Evolutionary conservation across 345 rosid genomes (phyloP), one percentile per base, ranked within the genome.

Genomic region (Lumnitzera racemosa): DNA sequence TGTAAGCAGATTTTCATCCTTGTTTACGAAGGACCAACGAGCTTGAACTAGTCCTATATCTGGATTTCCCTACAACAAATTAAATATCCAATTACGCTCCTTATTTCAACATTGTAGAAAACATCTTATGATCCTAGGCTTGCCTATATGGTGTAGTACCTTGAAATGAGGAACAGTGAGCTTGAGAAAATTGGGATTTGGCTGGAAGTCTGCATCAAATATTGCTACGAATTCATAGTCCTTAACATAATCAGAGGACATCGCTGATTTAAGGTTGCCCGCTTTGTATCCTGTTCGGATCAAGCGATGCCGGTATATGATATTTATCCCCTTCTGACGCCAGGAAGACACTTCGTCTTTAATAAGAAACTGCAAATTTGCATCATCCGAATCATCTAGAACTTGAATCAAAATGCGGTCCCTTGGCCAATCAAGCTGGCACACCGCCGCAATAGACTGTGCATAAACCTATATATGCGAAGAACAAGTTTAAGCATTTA

Each of bases 271-370:
- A 17, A 91, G 78, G 70, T 91, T 91, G 16, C 98, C 98, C 11
- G 98, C 96, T 75, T 91, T 91, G 71, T 91, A 91, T 24, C 98
- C 98, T 14, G 91, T 86, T 67, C 98, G 74, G 61, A 88, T 86
- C 69, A 91, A 69, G 15, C 98, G 61, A 61, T 91, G 96, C 61
- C 98, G 74, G 75, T 91, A 91, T 55, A 91, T 74, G 57, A 91
- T 86, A 72, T 91, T 86, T 0, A 76, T 78, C 5, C 98, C 98
- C 74, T 80, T 86, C 55, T 86, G 80, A 0, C 75, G 80, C 96
- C 98, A 91, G 0, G 46, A 61, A 0, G 82, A 63, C 55, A 86
- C 96, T 78, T 91, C 98, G 20, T 91, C 90, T 61, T 86, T 79
- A 41, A 91, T 91, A 56, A 91, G 61, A 36, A 58, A 72, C 72